Conservation (phyloP, 148 eudicot species). For the Drosera capensis region DNA sequence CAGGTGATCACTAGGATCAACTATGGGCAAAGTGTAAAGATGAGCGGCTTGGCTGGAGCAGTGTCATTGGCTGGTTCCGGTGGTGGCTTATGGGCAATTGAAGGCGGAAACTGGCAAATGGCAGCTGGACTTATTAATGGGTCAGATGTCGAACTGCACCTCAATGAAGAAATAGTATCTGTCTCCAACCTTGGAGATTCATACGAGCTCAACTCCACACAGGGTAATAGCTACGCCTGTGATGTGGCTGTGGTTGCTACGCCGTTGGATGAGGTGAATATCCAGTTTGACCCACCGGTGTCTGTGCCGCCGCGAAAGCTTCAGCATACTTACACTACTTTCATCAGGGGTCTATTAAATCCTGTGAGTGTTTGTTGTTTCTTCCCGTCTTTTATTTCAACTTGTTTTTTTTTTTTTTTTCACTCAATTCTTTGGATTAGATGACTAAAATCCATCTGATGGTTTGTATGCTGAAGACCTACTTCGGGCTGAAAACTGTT, state of each 20-base stretch:
- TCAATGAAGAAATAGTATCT: constrained; percentile 62
- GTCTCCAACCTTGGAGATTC: constrained; percentile 42
- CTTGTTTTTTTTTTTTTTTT: neutral
- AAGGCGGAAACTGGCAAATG: constrained; percentile 93
- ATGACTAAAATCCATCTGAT: neutral
- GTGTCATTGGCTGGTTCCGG: constrained; percentile 92
- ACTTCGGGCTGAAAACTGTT: constrained; percentile 46
- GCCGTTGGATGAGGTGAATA: constrained; percentile 63
- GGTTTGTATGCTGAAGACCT: constrained; percentile 32
- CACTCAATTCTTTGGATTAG: neutral
- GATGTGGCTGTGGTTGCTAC: constrained; percentile 70
- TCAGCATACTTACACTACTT: constrained; percentile 86
- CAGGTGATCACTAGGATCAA: constrained; percentile 90
- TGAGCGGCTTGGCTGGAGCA: constrained; percentile 94
- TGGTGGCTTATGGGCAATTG: constrained; percentile 69
- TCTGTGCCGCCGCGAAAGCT: constrained; percentile 66
- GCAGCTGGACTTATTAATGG: constrained; percentile 62
- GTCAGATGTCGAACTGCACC: constrained; percentile 60
- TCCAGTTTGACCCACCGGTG: constrained; percentile 43
- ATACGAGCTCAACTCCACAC: constrained; percentile 67
- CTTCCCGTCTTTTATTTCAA: neutral
- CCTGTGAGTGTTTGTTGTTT: constrained; percentile 43
- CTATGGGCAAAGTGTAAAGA: constrained; percentile 79
- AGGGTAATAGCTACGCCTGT: constrained; percentile 65
- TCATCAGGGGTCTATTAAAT: constrained; percentile 70